Base-by-base conservation (phyloP, 768 basidiomycete genomes). In the Atractiella rhizophila region DNA sequence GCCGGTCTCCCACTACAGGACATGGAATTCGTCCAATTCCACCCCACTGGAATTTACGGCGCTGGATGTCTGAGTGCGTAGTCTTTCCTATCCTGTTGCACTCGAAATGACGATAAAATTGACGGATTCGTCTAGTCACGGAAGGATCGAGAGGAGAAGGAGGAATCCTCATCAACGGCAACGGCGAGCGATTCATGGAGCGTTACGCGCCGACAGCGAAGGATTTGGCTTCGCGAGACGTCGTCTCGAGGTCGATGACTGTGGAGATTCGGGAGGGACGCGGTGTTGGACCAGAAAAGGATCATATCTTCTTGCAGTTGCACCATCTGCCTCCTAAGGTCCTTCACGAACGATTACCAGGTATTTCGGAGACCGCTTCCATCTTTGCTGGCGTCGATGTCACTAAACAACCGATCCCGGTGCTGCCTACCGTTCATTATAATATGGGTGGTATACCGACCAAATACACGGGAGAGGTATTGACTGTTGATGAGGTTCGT, bases 171-270 rank as follows among this genome's bases (percentile, higher is more conserved):
- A 65, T 98, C 57, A 96, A 98, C 66, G 80, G 83, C 8, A 77
- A 96, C 66, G 91, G 91, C 58, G 91, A 98, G 62, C 78, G 91
- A 45, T 98, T 98, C 68, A 98, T 98, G 91, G 88, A 96, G 62
- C 81, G 88, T 60, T 96, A 96, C 60, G 91, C 91, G 0, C 91
- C 91, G 9, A 94, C 88, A 32, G 91, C 91, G 47, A 96, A 96
- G 68, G 91, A 98, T 67, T 71, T 98, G 51, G 91, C 91, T 30
- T 98, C 91, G 34, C 85, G 91, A 57, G 91, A 98, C 57, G 91
- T 98, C 56, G 91, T 98, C 26, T 96, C 91, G 36, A 83, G 91
- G 53, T 85, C 81, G 39, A 98, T 96, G 88, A 98, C 91, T 34
- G 68, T 96, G 51, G 91, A 98, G 61, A 80, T 98, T 54, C 78